Percentiles rank a stretch among this genome's conserved stretches.
Evolutionary conservation across 1,284 basidiomycete species (phyloP).

Genomic region (Leccinum pachyderme): DNA sequence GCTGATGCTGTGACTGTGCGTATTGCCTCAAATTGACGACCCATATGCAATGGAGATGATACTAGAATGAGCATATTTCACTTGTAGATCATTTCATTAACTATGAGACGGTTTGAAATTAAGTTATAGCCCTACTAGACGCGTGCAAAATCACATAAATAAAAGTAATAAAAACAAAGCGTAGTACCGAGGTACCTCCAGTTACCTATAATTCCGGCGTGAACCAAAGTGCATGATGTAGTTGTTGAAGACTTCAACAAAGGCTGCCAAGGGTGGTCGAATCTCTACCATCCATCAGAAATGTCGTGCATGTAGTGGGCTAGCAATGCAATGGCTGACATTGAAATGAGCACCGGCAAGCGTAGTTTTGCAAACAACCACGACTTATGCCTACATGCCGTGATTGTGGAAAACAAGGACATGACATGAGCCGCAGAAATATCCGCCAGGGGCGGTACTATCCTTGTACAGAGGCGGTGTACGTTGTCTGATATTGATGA

Average conservation of each 20-base stretch:
- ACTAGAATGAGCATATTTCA: no score
- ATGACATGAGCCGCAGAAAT: neutral
- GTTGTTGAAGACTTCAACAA: neutral
- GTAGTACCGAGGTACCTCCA: neutral
- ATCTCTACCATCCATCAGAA: no score
- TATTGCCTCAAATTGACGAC: no score
- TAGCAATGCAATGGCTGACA: neutral
- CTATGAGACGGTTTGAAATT: no score
- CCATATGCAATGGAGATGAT: no score
- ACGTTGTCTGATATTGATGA: neutral
- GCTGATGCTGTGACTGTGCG: no score
- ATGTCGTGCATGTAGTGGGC: no score
- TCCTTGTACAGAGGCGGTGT: neutral
- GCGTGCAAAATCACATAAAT: no score
- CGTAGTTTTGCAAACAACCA: neutral
- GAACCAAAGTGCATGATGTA: neutral
- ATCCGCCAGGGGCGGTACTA: neutral
- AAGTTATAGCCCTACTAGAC: no score
- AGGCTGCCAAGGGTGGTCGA: no score
- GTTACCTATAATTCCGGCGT: neutral
- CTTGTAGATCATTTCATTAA: no score
- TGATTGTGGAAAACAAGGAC: neutral
- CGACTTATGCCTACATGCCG: neutral
- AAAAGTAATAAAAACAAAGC: no score
- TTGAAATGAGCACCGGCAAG: neutral